These are phyloP conservation scores for Colletotrichum acutatum DNA, from an alignment of 2,329 filamentous ascomycete species.

Conservation along the genomic window DNA sequence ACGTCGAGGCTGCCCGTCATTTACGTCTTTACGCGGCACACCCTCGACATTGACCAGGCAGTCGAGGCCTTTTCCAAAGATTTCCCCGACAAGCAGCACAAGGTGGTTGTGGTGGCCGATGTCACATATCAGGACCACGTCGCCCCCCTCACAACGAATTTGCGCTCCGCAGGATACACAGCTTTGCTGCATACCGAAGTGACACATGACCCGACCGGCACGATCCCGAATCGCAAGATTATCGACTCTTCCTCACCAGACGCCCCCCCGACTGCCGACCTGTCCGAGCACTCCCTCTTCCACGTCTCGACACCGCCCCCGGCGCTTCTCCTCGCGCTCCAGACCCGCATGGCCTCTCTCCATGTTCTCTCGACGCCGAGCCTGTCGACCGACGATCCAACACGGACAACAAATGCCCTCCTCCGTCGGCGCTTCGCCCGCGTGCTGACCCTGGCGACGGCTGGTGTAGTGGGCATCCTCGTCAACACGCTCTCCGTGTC, in stretches of 20 bases:
- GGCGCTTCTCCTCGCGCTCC: slow-evolving; percentile 86
- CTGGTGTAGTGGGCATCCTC: slow-evolving; percentile 89
- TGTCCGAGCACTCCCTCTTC: slow-evolving; percentile 81
- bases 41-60: slow-evolving; percentile 69
- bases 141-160: slow-evolving; percentile 60
- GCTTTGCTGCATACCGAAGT: slow-evolving; percentile 77
- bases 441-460: slow-evolving; percentile 81
- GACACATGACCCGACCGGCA: slow-evolving; percentile 80
- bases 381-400: slow-evolving; percentile 59
- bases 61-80: slow-evolving; percentile 72
- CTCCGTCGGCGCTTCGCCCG: slow-evolving; percentile 91
- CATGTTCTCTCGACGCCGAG: slow-evolving; percentile 78
- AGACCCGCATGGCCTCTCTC: slow-evolving; percentile 81
- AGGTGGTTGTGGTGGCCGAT: slow-evolving; percentile 87
- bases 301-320: slow-evolving; percentile 85
- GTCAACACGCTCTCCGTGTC: slow-evolving; percentile 95
- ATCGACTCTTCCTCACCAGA: slow-evolving; percentile 38
- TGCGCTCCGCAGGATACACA: slow-evolving; percentile 74
- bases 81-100: slow-evolving; percentile 72
- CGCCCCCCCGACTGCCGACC: slow-evolving; percentile 46
- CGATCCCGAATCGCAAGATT: slow-evolving; percentile 85
- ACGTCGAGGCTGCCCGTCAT: slow-evolving; percentile 88
- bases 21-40: slow-evolving; percentile 85
- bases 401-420: slow-evolving; percentile 59
- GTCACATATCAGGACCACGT: slow-evolving; percentile 87